Percentiles rank a stretch among this genome's conserved stretches.
Evolutionary conservation across 2,329 filamentous ascomycete genomes (phyloP).

Genomic region (Moelleriella libera): DNA sequence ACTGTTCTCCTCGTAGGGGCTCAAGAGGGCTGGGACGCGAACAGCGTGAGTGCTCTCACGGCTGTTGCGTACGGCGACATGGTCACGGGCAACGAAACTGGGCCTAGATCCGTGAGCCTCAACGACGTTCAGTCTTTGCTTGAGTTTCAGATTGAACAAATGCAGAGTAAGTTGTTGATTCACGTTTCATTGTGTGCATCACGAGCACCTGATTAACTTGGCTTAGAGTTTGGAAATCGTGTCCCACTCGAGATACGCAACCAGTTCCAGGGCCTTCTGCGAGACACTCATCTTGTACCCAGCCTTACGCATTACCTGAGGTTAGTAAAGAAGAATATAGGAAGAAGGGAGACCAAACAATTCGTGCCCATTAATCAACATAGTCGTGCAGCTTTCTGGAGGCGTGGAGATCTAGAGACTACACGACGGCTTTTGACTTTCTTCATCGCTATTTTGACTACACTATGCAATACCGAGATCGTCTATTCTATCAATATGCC

Average conservation of each 20-base stretch:
- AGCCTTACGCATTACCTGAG: conserved; percentile 64
- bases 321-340: conserved; percentile 18
- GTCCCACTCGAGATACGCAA: conserved; percentile 60
- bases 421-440: conserved; percentile 76
- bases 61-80: conserved; percentile 38
- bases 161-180: conserved; percentile 50
- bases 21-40: conserved; percentile 31
- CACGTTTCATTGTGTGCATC: neutral
- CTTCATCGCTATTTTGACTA: conserved; percentile 96
- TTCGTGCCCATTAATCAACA: too few species aligned
- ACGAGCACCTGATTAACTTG: neutral
- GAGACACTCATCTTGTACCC: conserved; percentile 52
- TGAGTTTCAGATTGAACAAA: conserved; percentile 76
- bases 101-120: conserved; percentile 44
- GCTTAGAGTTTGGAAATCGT: conserved; percentile 56
- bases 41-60: conserved; percentile 29
- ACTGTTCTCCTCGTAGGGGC: conserved; percentile 37
- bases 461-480: conserved; percentile 73
- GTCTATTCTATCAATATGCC: conserved; percentile 86
- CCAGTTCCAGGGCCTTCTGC: conserved; percentile 56
- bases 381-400: conserved; percentile 58
- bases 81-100: conserved; percentile 25
- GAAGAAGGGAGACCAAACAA: too few species aligned
- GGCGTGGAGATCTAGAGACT: conserved; percentile 82
- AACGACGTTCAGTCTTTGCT: conserved; percentile 71